These are phyloP conservation scores for Isoetes taiwanensis DNA, from an alignment of 75 land plant species.

Conservation along the genomic window DNA sequence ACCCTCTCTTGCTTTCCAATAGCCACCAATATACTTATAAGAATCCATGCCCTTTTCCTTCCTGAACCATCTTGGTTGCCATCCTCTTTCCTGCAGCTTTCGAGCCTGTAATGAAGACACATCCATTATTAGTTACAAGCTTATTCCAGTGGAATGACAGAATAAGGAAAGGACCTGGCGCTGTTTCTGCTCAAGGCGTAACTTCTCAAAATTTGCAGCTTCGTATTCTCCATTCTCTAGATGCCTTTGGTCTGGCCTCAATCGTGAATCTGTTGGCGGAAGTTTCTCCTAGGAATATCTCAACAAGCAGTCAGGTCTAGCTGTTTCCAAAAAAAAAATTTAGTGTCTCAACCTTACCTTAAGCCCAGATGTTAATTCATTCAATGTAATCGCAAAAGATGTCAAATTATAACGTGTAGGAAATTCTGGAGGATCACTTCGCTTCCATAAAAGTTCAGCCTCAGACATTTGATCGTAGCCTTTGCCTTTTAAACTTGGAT, in stretches of 20 bases:
- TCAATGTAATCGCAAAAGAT: slow-evolving; percentile 87
- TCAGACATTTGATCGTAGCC: slow-evolving; percentile 96
- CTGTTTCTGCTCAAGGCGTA: slow-evolving; percentile 76
- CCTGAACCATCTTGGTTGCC: slow-evolving; percentile 92
- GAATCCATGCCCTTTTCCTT: slow-evolving; percentile 42
- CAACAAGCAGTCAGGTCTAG: neutral
- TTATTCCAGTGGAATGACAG: neutral
- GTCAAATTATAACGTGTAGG: slow-evolving; percentile 84
- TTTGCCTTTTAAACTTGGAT: slow-evolving; percentile 67
- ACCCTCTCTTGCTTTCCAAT: neutral
- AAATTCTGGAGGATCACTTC: slow-evolving; percentile 41
- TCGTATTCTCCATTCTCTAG: slow-evolving; percentile 90
- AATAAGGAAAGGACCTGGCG: slow-evolving; percentile 54
- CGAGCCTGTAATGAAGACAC: slow-evolving; percentile 54
- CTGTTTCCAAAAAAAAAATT: neutral
- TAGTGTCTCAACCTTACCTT: slow-evolving; percentile 32
- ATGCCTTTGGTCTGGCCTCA: slow-evolving; percentile 79
- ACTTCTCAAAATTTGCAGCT: slow-evolving; percentile 63
- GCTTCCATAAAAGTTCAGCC: slow-evolving; percentile 74
- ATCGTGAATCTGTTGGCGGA: slow-evolving; percentile 85
- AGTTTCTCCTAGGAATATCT: slow-evolving; percentile 55
- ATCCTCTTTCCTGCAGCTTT: slow-evolving; percentile 84
- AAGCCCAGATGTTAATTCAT: slow-evolving; percentile 82
- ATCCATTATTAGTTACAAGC: too few species aligned
- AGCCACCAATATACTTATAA: neutral